Percentiles rank a stretch among this genome's conserved stretches.
Conservation (phyloP, 345 rosid genomes). For the Populus ilicifolia region DNA sequence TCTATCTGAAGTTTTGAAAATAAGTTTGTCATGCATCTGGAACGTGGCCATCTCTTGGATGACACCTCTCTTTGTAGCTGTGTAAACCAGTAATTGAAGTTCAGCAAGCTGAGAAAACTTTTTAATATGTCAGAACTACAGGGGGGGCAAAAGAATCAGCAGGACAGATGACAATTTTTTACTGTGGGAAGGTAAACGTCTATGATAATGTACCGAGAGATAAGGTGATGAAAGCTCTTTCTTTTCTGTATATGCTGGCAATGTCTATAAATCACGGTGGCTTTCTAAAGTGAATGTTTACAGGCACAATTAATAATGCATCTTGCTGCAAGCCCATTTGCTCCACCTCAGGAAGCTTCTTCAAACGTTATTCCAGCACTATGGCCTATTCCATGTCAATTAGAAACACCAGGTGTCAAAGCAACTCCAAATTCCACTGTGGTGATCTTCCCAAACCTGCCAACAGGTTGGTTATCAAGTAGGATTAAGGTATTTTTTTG, state of each 20-base stretch:
- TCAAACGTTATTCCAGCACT: constrained; percentile 17
- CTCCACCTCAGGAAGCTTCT: constrained; percentile 22
- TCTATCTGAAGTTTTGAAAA: background rate
- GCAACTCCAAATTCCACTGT: constrained; percentile 16
- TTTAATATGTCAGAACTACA: constrained; percentile 23
- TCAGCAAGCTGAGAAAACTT: constrained; percentile 12
- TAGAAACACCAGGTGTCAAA: constrained; percentile 23
- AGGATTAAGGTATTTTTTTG: background rate
- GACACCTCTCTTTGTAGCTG: background rate
- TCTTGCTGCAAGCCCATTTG: constrained; percentile 33
- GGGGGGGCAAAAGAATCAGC: constrained; percentile 20
- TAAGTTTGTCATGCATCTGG: background rate
- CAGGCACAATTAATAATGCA: constrained; percentile 43
- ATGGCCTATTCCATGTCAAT: constrained; percentile 26
- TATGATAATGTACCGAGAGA: constrained; percentile 37
- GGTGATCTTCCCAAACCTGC: constrained; percentile 16
- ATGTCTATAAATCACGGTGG: background rate
- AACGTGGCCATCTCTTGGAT: background rate
- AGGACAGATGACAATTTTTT: constrained; percentile 43
- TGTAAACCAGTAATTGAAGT: constrained; percentile 7
- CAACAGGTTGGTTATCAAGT: constrained; percentile 24
- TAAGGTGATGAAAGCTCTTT: constrained; percentile 23
- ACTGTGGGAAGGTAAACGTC: constrained; percentile 41
- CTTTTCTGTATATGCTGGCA: constrained; percentile 3
- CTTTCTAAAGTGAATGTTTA: constrained; percentile 16